Conservation (phyloP, 2,329 filamentous ascomycete genomes). For the Aspergillus candidus region DNA sequence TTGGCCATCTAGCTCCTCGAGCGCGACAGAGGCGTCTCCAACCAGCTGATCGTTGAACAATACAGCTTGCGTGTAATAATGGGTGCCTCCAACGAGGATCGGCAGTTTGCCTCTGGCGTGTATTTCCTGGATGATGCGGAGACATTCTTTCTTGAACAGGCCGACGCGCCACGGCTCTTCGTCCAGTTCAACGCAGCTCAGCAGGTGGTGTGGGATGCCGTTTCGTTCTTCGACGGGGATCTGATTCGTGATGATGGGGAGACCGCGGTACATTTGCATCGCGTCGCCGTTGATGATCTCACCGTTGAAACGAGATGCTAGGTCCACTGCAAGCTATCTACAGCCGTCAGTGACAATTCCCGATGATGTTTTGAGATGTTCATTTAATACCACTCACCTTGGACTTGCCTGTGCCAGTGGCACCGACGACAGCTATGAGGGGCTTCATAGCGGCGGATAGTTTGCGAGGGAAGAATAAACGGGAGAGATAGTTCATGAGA, state of each 20-base stretch:
- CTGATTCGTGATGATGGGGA: slow-evolving; percentile 95
- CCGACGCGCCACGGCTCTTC: slow-evolving; percentile 80
- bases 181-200: slow-evolving; percentile 69
- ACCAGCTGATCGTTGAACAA: slow-evolving; percentile 71
- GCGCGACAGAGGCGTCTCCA: slow-evolving; percentile 23
- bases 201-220: slow-evolving; percentile 79
- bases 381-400: slow-evolving; percentile 52
- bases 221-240: slow-evolving; percentile 68
- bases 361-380: not conserved
- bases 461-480: slow-evolving; percentile 13
- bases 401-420: slow-evolving; percentile 90
- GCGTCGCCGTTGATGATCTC: slow-evolving; percentile 97
- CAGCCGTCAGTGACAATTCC: slow-evolving; percentile 20
- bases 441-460: slow-evolving; percentile 42
- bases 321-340: slow-evolving; percentile 74
- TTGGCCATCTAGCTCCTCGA: slow-evolving; percentile 22
- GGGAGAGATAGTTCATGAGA: not conserved
- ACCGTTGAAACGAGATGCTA: slow-evolving; percentile 76
- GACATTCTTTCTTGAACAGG: slow-evolving; percentile 66
- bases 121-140: slow-evolving; percentile 68
- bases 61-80: slow-evolving; percentile 88
- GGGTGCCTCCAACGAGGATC: slow-evolving; percentile 87
- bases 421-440: slow-evolving; percentile 75
- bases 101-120: slow-evolving; percentile 70
- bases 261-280: slow-evolving; percentile 90